These are phyloP conservation scores for Xylaria sp. DNA, from an alignment of 2,329 filamentous ascomycete species.

Conservation along the genomic window DNA sequence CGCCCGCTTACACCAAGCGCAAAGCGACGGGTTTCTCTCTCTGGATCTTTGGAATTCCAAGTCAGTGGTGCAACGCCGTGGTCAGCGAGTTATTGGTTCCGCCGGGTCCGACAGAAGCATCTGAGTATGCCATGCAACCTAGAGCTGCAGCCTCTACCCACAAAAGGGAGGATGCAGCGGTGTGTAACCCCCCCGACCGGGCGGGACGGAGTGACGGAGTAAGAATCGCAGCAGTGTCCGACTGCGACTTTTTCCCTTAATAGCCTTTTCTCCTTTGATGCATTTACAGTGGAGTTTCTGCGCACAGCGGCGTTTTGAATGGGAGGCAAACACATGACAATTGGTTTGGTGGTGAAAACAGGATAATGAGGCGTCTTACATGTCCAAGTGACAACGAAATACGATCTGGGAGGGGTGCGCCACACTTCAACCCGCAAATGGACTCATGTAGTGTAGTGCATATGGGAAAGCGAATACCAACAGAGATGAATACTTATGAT, in stretches of 20 bases:
- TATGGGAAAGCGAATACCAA: not conserved
- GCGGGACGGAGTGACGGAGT: not conserved
- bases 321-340: constrained; percentile 4
- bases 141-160: constrained; percentile 5
- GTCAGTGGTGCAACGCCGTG: constrained; percentile 8
- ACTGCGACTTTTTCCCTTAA: not conserved
- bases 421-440: not conserved
- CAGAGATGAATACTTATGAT: not conserved
- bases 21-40: not conserved
- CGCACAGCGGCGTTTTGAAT: constrained; percentile 16
- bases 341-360: not conserved
- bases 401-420: not conserved
- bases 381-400: constrained; percentile 3
- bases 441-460: not conserved
- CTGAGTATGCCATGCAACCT: constrained; percentile 32
- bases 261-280: constrained; percentile 8
- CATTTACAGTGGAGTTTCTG: constrained; percentile 28
- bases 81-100: constrained; percentile 10
- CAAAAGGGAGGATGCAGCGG: not conserved
- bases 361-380: constrained; percentile 14
- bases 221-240: not conserved
- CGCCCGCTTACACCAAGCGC: not conserved
- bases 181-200: not conserved
- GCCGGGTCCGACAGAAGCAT: constrained; percentile 30
- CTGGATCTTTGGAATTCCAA: not conserved